These are phyloP conservation scores for Raphanus sativus DNA, from an alignment of 345 rosid species.

Conservation along the genomic window DNA sequence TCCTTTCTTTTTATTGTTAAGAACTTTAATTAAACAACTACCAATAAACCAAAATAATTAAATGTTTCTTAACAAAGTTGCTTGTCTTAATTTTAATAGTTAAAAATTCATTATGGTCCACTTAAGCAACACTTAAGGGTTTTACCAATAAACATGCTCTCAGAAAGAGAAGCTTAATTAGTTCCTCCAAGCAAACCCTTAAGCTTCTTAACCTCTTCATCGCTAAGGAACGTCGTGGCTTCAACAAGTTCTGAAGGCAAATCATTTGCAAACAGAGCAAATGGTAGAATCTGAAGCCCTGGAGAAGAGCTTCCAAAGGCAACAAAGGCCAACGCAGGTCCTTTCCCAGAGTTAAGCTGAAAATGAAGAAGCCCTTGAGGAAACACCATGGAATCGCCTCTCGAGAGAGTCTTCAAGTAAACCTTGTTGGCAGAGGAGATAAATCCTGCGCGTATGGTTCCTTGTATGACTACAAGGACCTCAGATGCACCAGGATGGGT, in stretches of 20 bases:
- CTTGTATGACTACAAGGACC: constrained; percentile 52
- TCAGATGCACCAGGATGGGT: constrained; percentile 82
- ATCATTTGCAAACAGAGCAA: constrained; percentile 62
- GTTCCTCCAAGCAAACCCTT: constrained; percentile 89
- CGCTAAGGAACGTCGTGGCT: constrained; percentile 62
- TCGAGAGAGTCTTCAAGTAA: constrained; percentile 48
- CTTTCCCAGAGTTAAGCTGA: constrained; percentile 55
- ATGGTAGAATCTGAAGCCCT: constrained; percentile 71
- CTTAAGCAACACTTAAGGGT: too few relatives aligned
- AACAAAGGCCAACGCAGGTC: constrained; percentile 50
- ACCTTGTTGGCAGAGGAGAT: constrained; percentile 62
- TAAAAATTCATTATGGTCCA: too few relatives aligned
- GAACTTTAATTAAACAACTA: too few relatives aligned
- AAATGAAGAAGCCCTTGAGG: constrained; percentile 81
- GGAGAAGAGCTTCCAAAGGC: constrained; percentile 73
- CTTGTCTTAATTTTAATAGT: too few relatives aligned
- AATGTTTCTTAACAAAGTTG: too few relatives aligned
- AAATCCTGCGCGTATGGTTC: constrained; percentile 75
- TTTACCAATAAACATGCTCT: too few relatives aligned
- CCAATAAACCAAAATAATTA: too few relatives aligned
- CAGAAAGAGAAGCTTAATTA: constrained; percentile 36
- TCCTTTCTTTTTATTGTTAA: too few relatives aligned
- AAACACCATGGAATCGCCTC: constrained; percentile 74
- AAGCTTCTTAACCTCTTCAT: constrained; percentile 72
- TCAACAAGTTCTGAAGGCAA: constrained; percentile 62